These are phyloP conservation scores for Polygonum maritimum DNA, from an alignment of 148 eudicot species.

Conservation along the genomic window DNA sequence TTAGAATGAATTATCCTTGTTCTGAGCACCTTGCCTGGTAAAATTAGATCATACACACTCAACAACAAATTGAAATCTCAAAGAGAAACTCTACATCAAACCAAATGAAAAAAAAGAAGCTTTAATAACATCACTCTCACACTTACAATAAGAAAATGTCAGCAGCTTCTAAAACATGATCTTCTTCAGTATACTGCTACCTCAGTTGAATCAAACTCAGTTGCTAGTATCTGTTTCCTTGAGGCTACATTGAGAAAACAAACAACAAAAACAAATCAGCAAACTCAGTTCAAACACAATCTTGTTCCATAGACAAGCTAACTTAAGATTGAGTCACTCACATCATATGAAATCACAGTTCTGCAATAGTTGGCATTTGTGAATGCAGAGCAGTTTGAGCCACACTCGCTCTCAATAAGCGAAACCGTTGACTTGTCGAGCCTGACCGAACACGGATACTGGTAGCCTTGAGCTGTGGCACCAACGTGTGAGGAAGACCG, in stretches of 20 bases:
- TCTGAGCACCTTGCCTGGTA: background rate
- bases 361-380: constrained; percentile 61
- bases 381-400: constrained; percentile 63
- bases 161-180: background rate
- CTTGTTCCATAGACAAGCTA: too few relatives aligned
- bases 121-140: constrained; percentile 10
- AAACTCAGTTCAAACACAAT: background rate
- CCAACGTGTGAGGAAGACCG: constrained; percentile 86
- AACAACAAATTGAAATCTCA: background rate
- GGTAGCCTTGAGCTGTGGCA: constrained; percentile 44
- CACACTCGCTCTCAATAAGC: constrained; percentile 78
- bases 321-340: constrained; percentile 18
- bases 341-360: constrained; percentile 70
- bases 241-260: constrained; percentile 20
- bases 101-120: background rate
- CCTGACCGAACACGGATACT: constrained; percentile 69
- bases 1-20: background rate
- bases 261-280: background rate
- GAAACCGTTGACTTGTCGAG: constrained; percentile 66
- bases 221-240: constrained; percentile 24
- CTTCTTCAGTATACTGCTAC: background rate
- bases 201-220: constrained; percentile 6
- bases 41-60: background rate
- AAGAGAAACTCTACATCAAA: constrained; percentile 7
- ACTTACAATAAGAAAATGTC: background rate